Base-by-base conservation (phyloP, 305 asterid species). In the Ilex paraguariensis region DNA sequence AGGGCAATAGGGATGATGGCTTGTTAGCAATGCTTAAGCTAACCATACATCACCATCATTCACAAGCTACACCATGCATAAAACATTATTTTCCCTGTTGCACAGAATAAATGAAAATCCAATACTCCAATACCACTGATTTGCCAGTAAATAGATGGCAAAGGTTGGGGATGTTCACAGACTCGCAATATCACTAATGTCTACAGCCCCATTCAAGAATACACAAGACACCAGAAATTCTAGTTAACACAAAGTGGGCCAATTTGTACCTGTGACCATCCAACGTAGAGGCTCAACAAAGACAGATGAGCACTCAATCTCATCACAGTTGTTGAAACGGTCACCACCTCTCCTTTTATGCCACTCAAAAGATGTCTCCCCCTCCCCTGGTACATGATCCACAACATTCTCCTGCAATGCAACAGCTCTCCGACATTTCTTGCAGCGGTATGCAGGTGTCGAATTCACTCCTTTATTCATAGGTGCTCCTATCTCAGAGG, bases 251-350 rank as follows among this genome's bases (percentile, higher is more conserved):
- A 21, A 1, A 21, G 28, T 21, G 28, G 28, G 28, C 28, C 16
- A 7, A 31, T 58, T 28, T 2, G 54, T 78, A 92, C 97, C 97
- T 79, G 85, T 71, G 66, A 75, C 81, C 99, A 93, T 93, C 99
- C 96, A 93, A 62, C 83, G 86, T 28, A 93, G 91, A 67, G 99
- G 99, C 84, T 93, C 99, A 56, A 93, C 82, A 71, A 93, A 93
- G 79, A 93, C 64, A 40, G 97, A 93, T 8, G 97, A 84, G 74
- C 99, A 90, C 62, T 84, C 95, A 13, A 70, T 67, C 28, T 81
- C 88, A 2, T 68, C 84, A n/a, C 84, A 75, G 69, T 72, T 83
- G 77, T 66, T 76, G 70, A 80, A 86, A 53, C 74, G 82, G 66
- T 79, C 82, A 57, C 96, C 89, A 61, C 97, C 82, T 68, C 82